A percentile compares a stretch with the other conserved stretches of the same genome.
phyloP scores from a whole-genome alignment of 1,284 basidiomycete genomes.

The Cutaneotrichosporon cyanovorans region DNA sequence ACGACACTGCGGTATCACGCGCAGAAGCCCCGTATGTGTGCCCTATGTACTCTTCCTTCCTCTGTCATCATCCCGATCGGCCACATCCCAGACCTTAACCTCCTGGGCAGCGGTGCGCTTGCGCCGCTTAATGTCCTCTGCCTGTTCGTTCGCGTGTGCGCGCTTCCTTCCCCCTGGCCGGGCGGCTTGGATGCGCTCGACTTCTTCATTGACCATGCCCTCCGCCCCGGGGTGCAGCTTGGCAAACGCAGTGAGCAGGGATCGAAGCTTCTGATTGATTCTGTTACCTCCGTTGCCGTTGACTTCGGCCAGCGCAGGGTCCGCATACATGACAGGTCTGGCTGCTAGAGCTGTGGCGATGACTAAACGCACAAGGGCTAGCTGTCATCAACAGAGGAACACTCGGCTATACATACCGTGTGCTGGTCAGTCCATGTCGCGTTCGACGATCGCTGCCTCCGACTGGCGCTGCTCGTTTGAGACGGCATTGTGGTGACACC shows the following conservation, averaged over 20 bases:
- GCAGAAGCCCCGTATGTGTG: too few species aligned
- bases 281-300: slow-evolving; percentile 13
- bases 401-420: background rate
- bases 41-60: too few species aligned
- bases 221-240: slow-evolving; percentile 1
- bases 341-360: slow-evolving; percentile 5
- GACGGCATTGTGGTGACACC: too few species aligned
- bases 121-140: background rate
- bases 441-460: too few species aligned
- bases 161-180: background rate
- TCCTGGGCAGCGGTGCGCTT: too few species aligned
- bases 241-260: slow-evolving; percentile 7
- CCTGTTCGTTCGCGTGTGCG: background rate
- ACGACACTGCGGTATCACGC: too few species aligned
- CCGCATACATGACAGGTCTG: slow-evolving; percentile 14
- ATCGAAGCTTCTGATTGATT: slow-evolving; percentile 12
- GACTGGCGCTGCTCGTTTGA: too few species aligned
- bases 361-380: slow-evolving; percentile 5
- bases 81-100: too few species aligned
- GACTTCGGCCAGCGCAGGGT: slow-evolving; percentile 15
- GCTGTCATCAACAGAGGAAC: background rate
- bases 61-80: too few species aligned
- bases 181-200: background rate
- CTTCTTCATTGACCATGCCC: slow-evolving; percentile 6
- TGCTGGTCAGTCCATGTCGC: background rate